Conservation (phyloP, 2,329 filamentous ascomycete species). For the Phaeosphaeriaceae sp. region DNA sequence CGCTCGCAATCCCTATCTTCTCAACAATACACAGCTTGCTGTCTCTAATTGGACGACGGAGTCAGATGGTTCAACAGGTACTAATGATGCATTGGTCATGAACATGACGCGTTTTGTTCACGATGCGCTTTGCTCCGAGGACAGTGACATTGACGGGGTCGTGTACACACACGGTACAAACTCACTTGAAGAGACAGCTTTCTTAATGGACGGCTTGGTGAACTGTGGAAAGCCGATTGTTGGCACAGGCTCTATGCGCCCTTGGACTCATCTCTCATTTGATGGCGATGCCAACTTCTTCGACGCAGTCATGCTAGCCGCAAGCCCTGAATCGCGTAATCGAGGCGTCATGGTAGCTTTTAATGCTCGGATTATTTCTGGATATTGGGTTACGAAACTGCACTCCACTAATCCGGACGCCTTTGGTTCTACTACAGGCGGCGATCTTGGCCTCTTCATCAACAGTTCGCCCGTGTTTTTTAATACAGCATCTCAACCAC, state of each 20-base stretch:
- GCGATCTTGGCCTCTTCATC: constrained; percentile 34
- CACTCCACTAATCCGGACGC: constrained; percentile 35
- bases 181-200: constrained; percentile 38
- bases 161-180: constrained; percentile 40
- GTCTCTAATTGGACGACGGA: constrained; percentile 35
- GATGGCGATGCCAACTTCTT: constrained; percentile 40
- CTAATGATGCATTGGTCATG: constrained; percentile 37
- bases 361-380: constrained; percentile 35
- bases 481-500: constrained; percentile 30
- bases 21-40: constrained; percentile 38
- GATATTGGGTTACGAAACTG: constrained; percentile 35
- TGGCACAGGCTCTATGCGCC: constrained; percentile 32
- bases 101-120: constrained; percentile 40
- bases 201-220: constrained; percentile 33
- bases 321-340: constrained; percentile 23
- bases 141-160: constrained; percentile 37
- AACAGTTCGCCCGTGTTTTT: constrained; percentile 36
- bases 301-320: constrained; percentile 33
- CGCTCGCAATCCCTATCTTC: constrained; percentile 31
- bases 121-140: constrained; percentile 32
- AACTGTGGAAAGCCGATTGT: constrained; percentile 40
- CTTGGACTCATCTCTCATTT: constrained; percentile 31
- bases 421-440: constrained; percentile 28
- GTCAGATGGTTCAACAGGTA: constrained; percentile 29
- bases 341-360: constrained; percentile 37